Base-by-base conservation (phyloP, 495 filamentous ascomycete species). In the Xylaria telfairii region DNA sequence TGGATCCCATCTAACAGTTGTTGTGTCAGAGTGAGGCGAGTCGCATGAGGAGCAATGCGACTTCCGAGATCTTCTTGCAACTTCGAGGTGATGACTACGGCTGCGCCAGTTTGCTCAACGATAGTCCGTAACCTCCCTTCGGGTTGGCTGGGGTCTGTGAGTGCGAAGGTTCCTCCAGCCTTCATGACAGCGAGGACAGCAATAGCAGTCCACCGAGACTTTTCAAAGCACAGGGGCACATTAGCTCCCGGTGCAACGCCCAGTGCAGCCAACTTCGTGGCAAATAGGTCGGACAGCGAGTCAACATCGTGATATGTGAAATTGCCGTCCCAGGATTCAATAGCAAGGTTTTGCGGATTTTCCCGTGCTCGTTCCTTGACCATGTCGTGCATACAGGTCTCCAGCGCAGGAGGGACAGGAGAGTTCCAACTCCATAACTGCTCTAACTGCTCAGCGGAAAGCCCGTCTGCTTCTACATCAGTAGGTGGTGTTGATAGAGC, bases 301-400 rank as follows among this genome's bases (percentile, higher is more conserved):
- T 89, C 84, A 41, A 91, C 76, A 57, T 91, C 83, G 26, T 70
- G 69, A 72, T 86, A 91, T 1, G 88, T 89, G 68, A 91, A 79
- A 34, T 67, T 79, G 21, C 88, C 89, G 79, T 92, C 90, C 89
- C 89, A 91, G 0, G 81, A 81, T 37, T 76, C 60, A 49, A 84
- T 76, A n/a, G 82, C 82, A 0, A 73, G 51, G 19, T 74, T 73
- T 39, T 68, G 63, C 0, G 82, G 81, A 37, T 70, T 64, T 39
- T 65, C 68, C 19, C 47, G 67, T 41, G 76, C 75, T 61, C 78
- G 77, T 17, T 77, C 73, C 21, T 73, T 75, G 61, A 84, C 79
- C 66, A 82, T 65, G 37, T 83, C 79, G 57, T 84, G 81, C 76
- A 84, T 82, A 53, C 79, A 82, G 30, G 67, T 65, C 49, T 76